These are phyloP conservation scores for Infundibulicybe gibba DNA, from an alignment of 768 basidiomycete species.

Conservation along the genomic window DNA sequence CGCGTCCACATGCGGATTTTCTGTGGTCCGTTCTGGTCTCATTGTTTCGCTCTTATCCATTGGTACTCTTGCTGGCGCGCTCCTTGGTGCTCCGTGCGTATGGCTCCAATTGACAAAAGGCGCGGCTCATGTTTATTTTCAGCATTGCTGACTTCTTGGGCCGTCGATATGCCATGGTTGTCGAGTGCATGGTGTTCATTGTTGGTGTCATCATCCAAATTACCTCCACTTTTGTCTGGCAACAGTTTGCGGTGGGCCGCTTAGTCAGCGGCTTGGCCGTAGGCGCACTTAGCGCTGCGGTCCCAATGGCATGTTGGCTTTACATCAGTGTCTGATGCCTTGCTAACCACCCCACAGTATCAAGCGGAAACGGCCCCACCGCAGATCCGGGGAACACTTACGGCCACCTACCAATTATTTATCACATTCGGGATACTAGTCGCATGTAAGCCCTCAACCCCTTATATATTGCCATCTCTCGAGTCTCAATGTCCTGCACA, in stretches of 20 bases:
- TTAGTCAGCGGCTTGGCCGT: constrained; percentile 66
- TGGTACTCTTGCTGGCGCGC: constrained; percentile 62
- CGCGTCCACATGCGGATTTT: constrained; percentile 45
- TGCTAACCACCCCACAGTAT: constrained; percentile 32
- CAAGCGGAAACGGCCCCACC: constrained; percentile 73
- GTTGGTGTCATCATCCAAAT: constrained; percentile 64
- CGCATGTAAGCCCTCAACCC: constrained; percentile 39
- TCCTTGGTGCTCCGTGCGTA: constrained; percentile 58
- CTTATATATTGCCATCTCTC: neutral
- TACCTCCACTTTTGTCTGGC: constrained; percentile 47
- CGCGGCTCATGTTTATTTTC: neutral
- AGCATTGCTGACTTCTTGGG: constrained; percentile 65
- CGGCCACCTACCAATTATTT: constrained; percentile 59
- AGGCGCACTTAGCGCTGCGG: constrained; percentile 63
- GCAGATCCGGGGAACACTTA: constrained; percentile 67
- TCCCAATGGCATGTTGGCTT: constrained; percentile 47
- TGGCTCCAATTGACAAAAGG: neutral
- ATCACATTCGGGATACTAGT: constrained; percentile 71
- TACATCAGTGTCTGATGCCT: constrained; percentile 1
- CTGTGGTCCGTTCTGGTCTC: constrained; percentile 54
- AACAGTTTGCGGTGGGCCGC: constrained; percentile 65
- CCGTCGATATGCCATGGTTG: constrained; percentile 60
- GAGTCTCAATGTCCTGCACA: constrained; percentile 9
- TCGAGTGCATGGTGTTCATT: constrained; percentile 53
- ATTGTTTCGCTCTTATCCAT: constrained; percentile 72